phyloP scores from a whole-genome alignment of 73 alveolate genomes.

The Durusdinium trenchii region DNA sequence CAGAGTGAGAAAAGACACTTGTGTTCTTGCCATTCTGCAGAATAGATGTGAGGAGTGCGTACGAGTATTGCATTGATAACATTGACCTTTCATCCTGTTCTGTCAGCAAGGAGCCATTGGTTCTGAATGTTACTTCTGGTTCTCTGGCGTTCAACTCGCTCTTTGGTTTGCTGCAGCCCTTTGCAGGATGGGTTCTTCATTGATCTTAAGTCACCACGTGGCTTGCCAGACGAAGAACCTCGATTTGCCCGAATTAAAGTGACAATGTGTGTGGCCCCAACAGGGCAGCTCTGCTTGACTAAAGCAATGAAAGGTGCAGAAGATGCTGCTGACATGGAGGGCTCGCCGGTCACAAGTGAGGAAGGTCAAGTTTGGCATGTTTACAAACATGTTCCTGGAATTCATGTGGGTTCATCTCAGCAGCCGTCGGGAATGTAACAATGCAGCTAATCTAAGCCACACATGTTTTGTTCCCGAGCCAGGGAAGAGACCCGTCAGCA shows the following conservation, averaged over 20 bases:
- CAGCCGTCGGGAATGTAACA: no score
- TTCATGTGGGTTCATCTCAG: no score
- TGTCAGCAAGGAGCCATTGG: constrained; percentile 19
- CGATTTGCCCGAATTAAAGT: no score
- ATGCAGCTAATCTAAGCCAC: no score
- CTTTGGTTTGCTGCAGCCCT: neutral
- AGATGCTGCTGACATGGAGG: neutral
- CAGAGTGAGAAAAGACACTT: neutral
- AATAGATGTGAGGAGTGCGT: constrained; percentile 1
- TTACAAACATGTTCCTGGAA: no score
- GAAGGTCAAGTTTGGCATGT: no score
- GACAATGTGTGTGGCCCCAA: no score
- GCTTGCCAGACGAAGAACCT: neutral
- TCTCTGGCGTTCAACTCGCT: no score
- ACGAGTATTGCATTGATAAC: constrained; percentile 75
- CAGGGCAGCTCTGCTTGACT: no score
- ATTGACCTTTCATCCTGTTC: constrained; percentile 89
- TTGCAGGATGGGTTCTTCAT: constrained; percentile 1
- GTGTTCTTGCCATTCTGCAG: neutral
- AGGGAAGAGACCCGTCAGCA: neutral
- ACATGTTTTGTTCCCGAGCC: no score
- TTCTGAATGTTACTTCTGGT: neutral
- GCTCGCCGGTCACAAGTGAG: no score
- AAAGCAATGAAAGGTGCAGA: no score
- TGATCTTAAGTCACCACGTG: constrained; percentile 21